Conservation (phyloP, 495 filamentous ascomycete species). For the Aspergillus panamensis region DNA sequence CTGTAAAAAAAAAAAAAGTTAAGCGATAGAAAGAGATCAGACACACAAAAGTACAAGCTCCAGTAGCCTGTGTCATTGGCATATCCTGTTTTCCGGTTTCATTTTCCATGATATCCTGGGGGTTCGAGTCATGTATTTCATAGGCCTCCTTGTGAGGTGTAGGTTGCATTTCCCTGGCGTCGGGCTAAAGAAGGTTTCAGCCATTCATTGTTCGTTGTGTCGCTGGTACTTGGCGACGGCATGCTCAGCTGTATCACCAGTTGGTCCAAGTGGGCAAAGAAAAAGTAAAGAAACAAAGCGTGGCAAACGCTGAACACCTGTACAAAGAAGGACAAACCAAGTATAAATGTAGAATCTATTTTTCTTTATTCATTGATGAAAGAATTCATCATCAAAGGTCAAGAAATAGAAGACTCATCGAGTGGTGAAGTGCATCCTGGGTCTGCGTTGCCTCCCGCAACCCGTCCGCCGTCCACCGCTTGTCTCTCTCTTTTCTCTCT, state of each 20-base stretch:
- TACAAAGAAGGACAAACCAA: no score
- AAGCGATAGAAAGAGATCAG: not conserved
- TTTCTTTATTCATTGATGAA: not conserved
- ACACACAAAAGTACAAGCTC: not conserved
- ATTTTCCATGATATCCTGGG: not conserved
- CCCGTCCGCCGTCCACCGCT: constrained; percentile 38
- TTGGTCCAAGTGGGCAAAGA: not conserved
- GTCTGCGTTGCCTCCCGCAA: constrained; percentile 47
- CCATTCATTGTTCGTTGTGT: constrained; percentile 11
- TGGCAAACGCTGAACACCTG: no score
- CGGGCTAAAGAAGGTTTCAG: constrained; percentile 21
- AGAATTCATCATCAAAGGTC: not conserved
- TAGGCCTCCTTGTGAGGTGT: constrained; percentile 1
- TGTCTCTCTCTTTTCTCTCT: constrained; percentile 39
- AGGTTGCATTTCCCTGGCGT: constrained; percentile 27
- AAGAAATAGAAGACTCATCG: no score
- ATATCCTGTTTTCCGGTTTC: not conserved
- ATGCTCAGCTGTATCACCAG: not conserved
- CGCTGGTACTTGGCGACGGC: not conserved
- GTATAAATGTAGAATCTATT: no score
- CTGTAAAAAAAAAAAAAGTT: constrained; percentile 44
- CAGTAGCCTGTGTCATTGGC: not conserved
- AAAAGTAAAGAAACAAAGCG: not conserved
- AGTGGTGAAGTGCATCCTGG: constrained; percentile 22
- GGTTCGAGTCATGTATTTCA: not conserved